Percentiles rank a stretch among this genome's conserved stretches.
Evolutionary conservation across 139 green algal species (phyloP).

Genomic region (Pleodorina starrii): DNA sequence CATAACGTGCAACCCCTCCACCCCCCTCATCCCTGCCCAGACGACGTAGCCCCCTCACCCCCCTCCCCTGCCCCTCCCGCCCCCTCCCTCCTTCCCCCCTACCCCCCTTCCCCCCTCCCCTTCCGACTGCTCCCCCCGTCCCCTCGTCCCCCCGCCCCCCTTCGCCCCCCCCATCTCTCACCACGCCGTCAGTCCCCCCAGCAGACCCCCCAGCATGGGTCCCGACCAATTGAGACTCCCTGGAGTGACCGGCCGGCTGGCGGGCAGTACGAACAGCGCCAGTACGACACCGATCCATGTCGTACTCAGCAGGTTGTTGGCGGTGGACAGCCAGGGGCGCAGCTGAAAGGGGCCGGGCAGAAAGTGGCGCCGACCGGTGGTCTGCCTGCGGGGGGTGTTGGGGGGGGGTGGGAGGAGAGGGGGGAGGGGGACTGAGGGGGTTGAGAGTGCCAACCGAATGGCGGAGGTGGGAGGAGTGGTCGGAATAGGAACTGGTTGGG

Average conservation of each 20-base stretch:
- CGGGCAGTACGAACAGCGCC: constrained; percentile 35
- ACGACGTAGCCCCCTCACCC: neutral
- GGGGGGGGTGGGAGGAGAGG: neutral
- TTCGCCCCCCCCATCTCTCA: neutral
- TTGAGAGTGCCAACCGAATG: neutral
- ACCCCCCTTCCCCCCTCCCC: neutral
- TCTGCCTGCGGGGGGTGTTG: neutral
- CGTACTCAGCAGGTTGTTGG: constrained; percentile 15
- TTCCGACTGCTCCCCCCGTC: neutral
- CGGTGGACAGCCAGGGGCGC: neutral
- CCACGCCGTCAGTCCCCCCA: neutral
- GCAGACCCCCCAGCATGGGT: neutral
- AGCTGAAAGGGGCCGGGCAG: constrained; percentile 41
- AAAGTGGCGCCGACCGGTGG: neutral
- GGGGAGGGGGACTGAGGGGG: neutral
- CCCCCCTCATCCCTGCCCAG: neutral
- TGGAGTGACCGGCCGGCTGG: neutral
- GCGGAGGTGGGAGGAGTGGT: neutral
- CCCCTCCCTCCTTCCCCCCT: neutral
- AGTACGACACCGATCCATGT: constrained; percentile 1
- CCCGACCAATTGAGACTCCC: constrained; percentile 35
- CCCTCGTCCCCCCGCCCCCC: too few species aligned
- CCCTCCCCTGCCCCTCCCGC: neutral
- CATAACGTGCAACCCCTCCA: neutral
- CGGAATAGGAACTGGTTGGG: neutral